phyloP scores from a whole-genome alignment of 768 basidiomycete species.

The Trametes cingulata region DNA sequence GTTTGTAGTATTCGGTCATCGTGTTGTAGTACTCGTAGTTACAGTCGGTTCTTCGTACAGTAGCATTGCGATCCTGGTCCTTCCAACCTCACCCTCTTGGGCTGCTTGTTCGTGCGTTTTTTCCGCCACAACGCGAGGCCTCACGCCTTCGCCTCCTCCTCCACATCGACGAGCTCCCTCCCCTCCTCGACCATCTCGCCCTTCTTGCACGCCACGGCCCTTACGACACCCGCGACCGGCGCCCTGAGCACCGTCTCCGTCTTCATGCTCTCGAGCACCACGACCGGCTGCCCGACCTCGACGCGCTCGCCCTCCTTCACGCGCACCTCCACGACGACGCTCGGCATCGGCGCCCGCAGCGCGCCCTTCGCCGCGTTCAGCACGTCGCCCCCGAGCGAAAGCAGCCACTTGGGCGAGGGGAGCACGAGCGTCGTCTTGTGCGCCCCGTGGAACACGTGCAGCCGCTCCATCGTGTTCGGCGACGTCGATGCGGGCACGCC shows the following conservation, averaged over 20 bases:
- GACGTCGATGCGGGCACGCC: conserved; percentile 55
- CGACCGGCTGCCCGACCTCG: conserved; percentile 76
- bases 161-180: conserved; percentile 61
- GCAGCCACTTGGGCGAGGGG: conserved; percentile 71
- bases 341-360: conserved; percentile 88
- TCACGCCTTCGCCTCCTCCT: conserved; percentile 5
- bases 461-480: conserved; percentile 62
- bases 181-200: conserved; percentile 95
- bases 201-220: conserved; percentile 70
- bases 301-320: conserved; percentile 78
- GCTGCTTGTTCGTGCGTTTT: too few relatives aligned
- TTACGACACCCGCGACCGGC: conserved; percentile 66
- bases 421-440: conserved; percentile 59
- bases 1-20: too few relatives aligned
- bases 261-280: conserved; percentile 96
- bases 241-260: conserved; percentile 89
- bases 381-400: conserved; percentile 63
- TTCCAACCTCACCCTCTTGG: too few relatives aligned
- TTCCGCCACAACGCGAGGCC: neutral
- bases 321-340: conserved; percentile 84
- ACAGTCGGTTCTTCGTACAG: too few relatives aligned
- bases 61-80: too few relatives aligned
- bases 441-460: conserved; percentile 73
- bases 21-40: too few relatives aligned
- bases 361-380: conserved; percentile 59